A percentile compares a stretch with the other conserved stretches of the same genome.
These are phyloP conservation scores for Lolium multiflorum DNA, from an alignment of 176 grass and related monocot genomes.

Conservation along the genomic window DNA sequence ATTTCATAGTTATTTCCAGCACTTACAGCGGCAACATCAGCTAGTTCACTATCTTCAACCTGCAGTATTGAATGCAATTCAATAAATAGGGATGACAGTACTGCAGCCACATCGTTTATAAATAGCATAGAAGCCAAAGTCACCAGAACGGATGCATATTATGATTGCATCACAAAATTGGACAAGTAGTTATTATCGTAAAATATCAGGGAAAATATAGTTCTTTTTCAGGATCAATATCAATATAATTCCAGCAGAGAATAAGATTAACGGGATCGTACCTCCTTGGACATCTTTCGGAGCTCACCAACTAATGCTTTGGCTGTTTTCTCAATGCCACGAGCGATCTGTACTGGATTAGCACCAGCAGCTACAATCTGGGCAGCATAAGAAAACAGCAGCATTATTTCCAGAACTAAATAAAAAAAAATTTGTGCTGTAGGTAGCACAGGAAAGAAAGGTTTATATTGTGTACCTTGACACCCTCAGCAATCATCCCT, in stretches of 20 bases:
- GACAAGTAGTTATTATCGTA: background rate
- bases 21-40: conserved; percentile 30
- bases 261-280: background rate
- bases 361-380: conserved; percentile 28
- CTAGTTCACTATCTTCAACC: conserved; percentile 24
- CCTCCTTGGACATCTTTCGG: conserved; percentile 20
- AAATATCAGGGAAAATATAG: background rate
- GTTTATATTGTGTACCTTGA: background rate
- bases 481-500: conserved; percentile 12
- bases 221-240: background rate
- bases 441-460: background rate
- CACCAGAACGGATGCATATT: conserved; percentile 2
- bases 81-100: background rate
- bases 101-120: background rate
- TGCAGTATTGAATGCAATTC: background rate
- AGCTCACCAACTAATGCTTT: conserved; percentile 11
- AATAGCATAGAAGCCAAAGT: background rate
- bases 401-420: background rate
- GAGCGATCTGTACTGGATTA: conserved; percentile 17
- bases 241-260: background rate
- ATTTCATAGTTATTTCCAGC: conserved; percentile 32
- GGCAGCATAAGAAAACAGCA: too few species aligned
- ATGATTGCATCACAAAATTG: background rate
- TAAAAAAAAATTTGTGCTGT: background rate
- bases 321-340: conserved; percentile 26